Conservation (phyloP, 192 early-diverging fungal species). For the Linnemannia elongata region DNA sequence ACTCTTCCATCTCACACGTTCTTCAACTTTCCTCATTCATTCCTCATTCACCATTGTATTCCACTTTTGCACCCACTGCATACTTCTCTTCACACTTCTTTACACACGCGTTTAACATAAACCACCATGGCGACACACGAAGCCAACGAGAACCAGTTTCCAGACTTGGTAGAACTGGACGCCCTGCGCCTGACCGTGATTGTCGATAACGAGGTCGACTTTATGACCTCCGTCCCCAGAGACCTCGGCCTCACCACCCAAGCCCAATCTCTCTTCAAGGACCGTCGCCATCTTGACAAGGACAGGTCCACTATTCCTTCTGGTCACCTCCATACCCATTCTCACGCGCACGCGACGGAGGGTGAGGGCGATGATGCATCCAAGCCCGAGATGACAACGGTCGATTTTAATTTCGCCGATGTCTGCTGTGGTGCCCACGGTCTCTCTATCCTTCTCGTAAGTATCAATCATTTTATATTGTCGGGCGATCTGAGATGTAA, state of each 20-base stretch:
- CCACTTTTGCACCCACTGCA: neutral
- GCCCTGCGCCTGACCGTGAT: constrained; percentile 43
- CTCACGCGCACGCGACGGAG: neutral
- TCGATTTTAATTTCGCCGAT: constrained; percentile 42
- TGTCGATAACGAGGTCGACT: constrained; percentile 56
- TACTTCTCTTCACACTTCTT: neutral
- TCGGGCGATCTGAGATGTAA: no score
- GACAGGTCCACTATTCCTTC: constrained; percentile 12
- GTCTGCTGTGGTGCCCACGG: constrained; percentile 58
- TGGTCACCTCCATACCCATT: neutral
- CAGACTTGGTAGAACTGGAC: constrained; percentile 47
- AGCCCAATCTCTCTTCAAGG: constrained; percentile 17
- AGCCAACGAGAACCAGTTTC: constrained; percentile 7
- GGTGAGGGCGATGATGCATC: neutral
- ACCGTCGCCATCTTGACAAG: constrained; percentile 32
- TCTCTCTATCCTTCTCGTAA: constrained; percentile 50
- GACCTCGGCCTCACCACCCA: constrained; percentile 38
- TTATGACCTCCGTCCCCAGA: constrained; percentile 38
- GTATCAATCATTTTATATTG: neutral
- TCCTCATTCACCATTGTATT: constrained; percentile 5
- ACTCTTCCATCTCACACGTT: neutral
- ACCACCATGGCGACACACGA: neutral
- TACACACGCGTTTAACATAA: neutral
- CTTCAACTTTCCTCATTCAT: neutral
- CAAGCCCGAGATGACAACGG: constrained; percentile 2